Conservation (phyloP, 495 filamentous ascomycete species). For the Penicillium subrubescens region DNA sequence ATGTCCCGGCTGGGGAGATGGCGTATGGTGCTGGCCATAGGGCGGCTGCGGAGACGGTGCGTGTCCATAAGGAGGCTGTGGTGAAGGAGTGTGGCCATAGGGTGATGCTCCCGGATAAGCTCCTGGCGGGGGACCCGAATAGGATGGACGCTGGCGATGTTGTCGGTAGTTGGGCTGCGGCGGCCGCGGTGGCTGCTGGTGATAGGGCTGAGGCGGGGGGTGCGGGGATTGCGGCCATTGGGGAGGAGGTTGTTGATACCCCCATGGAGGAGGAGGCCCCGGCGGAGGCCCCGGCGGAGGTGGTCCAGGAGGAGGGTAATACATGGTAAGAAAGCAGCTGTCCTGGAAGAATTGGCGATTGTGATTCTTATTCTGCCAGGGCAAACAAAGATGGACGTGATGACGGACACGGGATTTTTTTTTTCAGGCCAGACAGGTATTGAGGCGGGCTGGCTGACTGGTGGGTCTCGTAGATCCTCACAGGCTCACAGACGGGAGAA, state of each 20-base stretch:
- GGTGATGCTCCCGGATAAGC: neutral
- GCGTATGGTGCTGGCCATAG: slow-evolving; percentile 4
- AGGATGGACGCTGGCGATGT: slow-evolving; percentile 1
- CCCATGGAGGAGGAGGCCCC: slow-evolving; percentile 27
- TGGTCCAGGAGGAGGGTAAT: slow-evolving; percentile 31
- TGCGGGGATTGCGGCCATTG: slow-evolving; percentile 23
- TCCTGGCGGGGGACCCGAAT: slow-evolving; percentile 5
- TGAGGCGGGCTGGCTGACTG: slow-evolving; percentile 15
- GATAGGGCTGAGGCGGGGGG: slow-evolving; percentile 29
- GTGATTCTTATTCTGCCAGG: neutral
- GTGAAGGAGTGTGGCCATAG: slow-evolving; percentile 2
- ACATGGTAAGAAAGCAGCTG: slow-evolving; percentile 19
- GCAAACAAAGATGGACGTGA: neutral
- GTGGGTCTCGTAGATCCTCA: slow-evolving; percentile 15
- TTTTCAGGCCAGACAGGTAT: neutral
- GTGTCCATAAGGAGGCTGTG: slow-evolving; percentile 14
- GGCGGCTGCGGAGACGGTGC: slow-evolving; percentile 20
- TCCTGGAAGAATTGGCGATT: neutral
- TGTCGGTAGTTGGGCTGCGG: slow-evolving; percentile 14
- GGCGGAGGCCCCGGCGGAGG: slow-evolving; percentile 25
- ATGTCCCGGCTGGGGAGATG: slow-evolving; percentile 8
- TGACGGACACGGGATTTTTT: neutral
- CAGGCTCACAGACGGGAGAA: neutral
- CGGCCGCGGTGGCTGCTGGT: slow-evolving; percentile 3
- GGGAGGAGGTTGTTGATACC: slow-evolving; percentile 27